These are phyloP conservation scores for Plantago major DNA, from an alignment of 257 asterid species.

Conservation along the genomic window DNA sequence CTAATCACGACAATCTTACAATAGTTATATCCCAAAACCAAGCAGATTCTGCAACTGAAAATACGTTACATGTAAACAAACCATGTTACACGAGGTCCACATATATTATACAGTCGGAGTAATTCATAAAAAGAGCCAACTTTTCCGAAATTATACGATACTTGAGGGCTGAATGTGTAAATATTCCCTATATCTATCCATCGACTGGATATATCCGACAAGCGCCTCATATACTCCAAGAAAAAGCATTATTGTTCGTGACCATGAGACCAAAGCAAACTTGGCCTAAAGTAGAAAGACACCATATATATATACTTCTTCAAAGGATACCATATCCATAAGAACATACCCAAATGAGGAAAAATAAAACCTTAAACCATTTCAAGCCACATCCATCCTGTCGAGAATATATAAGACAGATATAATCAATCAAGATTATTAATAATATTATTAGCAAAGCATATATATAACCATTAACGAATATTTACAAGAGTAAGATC, in stretches of 20 bases:
- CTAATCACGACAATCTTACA: too few species aligned
- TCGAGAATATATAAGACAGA: background rate
- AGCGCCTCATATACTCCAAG: background rate
- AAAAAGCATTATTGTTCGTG: background rate
- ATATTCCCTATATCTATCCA: too few species aligned
- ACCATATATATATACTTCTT: background rate
- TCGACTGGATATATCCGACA: background rate
- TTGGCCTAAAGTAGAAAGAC: background rate
- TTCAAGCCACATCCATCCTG: background rate
- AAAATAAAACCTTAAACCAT: background rate
- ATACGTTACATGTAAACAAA: too few species aligned
- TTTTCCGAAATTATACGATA: background rate
- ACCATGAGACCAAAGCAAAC: background rate
- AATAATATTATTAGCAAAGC: background rate
- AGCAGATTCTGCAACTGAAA: too few species aligned
- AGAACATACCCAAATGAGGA: conserved; percentile 1
- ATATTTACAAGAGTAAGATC: conserved; percentile 7
- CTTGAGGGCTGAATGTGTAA: background rate
- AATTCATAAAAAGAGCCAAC: too few species aligned
- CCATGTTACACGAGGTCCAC: too few species aligned
- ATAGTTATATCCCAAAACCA: too few species aligned
- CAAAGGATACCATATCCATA: background rate
- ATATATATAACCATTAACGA: background rate
- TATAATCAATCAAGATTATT: background rate
- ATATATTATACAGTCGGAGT: too few species aligned